Percentiles rank a stretch among this genome's conserved stretches.
Evolutionary conservation across 495 filamentous ascomycete genomes (phyloP).

Genomic region (Glarea lozoyensis): DNA sequence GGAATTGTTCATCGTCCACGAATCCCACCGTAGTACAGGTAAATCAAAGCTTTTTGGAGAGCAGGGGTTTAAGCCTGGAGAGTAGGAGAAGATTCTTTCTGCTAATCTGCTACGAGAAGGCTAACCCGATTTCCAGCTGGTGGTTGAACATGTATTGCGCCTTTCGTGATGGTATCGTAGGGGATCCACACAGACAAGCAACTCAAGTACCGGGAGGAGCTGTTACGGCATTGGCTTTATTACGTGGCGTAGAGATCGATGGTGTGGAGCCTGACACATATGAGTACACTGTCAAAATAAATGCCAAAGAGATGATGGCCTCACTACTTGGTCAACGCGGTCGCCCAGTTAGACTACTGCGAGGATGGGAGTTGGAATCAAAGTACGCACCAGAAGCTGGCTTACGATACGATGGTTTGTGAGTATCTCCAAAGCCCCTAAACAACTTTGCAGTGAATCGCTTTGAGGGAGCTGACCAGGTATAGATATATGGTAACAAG

Average conservation of each 20-base stretch:
- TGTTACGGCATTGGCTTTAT: conserved; percentile 28
- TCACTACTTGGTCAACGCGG: conserved; percentile 29
- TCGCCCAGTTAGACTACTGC: conserved; percentile 31
- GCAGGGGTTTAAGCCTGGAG: conserved; percentile 18
- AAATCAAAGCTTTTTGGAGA: background rate
- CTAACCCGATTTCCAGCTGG: conserved; percentile 29
- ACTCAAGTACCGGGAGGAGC: conserved; percentile 28
- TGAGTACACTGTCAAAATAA: conserved; percentile 29
- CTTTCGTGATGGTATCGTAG: conserved; percentile 36
- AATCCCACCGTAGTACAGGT: background rate
- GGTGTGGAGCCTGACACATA: conserved; percentile 16
- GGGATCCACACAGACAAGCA: conserved; percentile 23
- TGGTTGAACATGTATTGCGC: conserved; percentile 40
- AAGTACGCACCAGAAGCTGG: conserved; percentile 34
- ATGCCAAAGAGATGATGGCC: conserved; percentile 26
- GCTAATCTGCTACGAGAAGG: background rate
- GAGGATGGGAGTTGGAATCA: conserved; percentile 33
- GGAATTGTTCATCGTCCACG: conserved; percentile 21
- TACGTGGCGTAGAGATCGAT: conserved; percentile 33
- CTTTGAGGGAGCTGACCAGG: no score
- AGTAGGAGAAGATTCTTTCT: background rate
- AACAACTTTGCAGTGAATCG: no score
- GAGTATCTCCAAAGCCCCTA: no score
- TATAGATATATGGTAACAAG: no score
- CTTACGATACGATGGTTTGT: conserved; percentile 43